phyloP scores from a whole-genome alignment of 352 stramenopile genomes.

The Phytophthora fragariae region DNA sequence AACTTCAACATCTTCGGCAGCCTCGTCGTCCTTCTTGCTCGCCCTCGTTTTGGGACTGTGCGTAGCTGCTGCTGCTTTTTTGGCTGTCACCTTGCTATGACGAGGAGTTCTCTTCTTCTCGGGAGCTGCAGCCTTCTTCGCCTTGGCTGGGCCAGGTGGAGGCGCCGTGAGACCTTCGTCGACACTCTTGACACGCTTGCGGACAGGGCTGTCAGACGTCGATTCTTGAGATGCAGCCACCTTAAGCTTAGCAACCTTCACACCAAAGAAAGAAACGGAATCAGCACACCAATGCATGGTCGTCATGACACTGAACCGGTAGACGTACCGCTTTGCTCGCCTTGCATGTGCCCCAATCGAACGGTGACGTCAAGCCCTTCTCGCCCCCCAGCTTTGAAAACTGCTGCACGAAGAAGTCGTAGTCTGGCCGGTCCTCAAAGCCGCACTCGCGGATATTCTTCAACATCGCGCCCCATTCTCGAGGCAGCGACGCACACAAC shows the following conservation, averaged over 20 bases:
- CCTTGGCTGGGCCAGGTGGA: conserved; percentile 12
- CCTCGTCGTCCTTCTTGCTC: conserved; percentile 21
- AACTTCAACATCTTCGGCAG: conserved; percentile 18
- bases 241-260: conserved; percentile 19
- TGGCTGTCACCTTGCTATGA: conserved; percentile 12
- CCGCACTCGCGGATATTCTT: conserved; percentile 57
- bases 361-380: conserved; percentile 47
- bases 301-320: neutral
- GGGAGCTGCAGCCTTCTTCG: conserved; percentile 22
- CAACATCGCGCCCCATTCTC: conserved; percentile 70
- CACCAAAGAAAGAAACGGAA: neutral
- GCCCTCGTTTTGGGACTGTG: conserved; percentile 17
- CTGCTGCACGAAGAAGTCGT: conserved; percentile 68
- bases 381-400: conserved; percentile 62
- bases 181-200: conserved; percentile 43
- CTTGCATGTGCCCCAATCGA: conserved; percentile 51
- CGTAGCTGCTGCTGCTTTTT: conserved; percentile 11
- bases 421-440: conserved; percentile 84
- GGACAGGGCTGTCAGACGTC: conserved; percentile 22
- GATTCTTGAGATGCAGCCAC: conserved; percentile 25
- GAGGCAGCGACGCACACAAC: conserved; percentile 63
- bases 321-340: conserved; percentile 36
- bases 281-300: neutral
- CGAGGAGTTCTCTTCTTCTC: conserved; percentile 35
- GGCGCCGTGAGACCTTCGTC: conserved; percentile 10